Evolutionary conservation across 2,329 filamentous ascomycete genomes (phyloP), one percentile per base, ranked within the genome.

Genomic region (Botrytis aclada): DNA sequence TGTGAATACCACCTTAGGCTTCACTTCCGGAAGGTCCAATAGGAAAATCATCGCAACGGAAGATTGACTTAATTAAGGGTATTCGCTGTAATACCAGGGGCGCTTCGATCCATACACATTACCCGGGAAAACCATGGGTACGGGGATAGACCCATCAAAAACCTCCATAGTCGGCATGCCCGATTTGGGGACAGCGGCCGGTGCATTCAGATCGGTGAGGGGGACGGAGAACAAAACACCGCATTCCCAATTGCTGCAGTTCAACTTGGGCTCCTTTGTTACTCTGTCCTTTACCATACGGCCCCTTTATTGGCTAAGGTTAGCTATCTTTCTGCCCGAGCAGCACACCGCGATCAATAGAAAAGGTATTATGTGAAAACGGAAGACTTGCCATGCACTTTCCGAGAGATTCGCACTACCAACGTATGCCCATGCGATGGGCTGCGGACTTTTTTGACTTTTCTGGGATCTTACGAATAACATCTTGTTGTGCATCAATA

Each of bases 171-270:
- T 62, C 78, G 75, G 72, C 54, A 73, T 70, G 25, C 29, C 66
- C 51, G 32, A 56, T 56, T 66, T 34, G 29, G 61, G 69, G 67
- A 72, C 62, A 20, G 67, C 51, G 62, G 61, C 58, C 39, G 43
- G 41, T 22, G 54, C 22, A 43, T 65, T 70, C 43, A 58, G 18
- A 29, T 56, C 39, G 32, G 71, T 65, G 12, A 60, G 41, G 45
- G 47, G 56, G 9, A 71, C n/a, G 76, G 74, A 89, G 58, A 98
- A 81, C 37, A 98, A 78, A 1, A 99, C 93, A 51, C 96, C 96
- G 80, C 94, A 97, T 83, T 98, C 96, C 95, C 95, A 98, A 81
- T 98, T 99, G 71, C 93, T 90, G 81, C 92, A 94, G 75, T 88
- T 94, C 75, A 98, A 85, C 81, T 94, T 97, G 20, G 89, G 88